These are phyloP conservation scores for Phytophthora pisi DNA, from an alignment of 352 stramenopile genomes.

Conservation along the genomic window DNA sequence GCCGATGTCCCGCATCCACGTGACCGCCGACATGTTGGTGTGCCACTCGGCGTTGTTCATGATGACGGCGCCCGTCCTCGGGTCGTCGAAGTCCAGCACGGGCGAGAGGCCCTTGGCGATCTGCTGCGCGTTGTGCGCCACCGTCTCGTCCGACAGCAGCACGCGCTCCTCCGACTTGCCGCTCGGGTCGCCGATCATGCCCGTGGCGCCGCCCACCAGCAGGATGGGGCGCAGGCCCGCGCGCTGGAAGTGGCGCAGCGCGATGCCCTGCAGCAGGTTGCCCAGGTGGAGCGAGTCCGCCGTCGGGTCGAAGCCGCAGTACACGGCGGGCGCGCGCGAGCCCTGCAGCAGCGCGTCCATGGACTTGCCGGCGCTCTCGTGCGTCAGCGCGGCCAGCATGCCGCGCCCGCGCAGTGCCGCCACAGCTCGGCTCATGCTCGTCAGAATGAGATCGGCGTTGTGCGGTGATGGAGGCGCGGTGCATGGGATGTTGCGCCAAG, in stretches of 20 bases:
- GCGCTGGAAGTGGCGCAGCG: constrained; percentile 88
- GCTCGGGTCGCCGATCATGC: constrained; percentile 98
- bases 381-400: constrained; percentile 78
- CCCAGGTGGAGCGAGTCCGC: constrained; percentile 91
- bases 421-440: constrained; percentile 74
- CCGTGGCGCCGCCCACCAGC: constrained; percentile 86
- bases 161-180: constrained; percentile 97
- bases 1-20: constrained; percentile 98
- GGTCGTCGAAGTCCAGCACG: constrained; percentile 94
- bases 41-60: constrained; percentile 99
- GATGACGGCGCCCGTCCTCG: constrained; percentile 91
- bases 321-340: constrained; percentile 53
- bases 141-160: constrained; percentile 94
- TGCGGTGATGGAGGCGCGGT: constrained; percentile 10
- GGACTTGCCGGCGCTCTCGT: constrained; percentile 56
- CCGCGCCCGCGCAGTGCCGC: constrained; percentile 62
- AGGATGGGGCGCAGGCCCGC: constrained; percentile 92
- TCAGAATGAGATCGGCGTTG: constrained; percentile 1
- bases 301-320: constrained; percentile 94
- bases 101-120: constrained; percentile 93
- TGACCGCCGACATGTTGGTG: constrained; percentile 92
- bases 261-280: constrained; percentile 89
- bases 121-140: constrained; percentile 90
- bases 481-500: background rate
- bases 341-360: constrained; percentile 59